phyloP scores from a whole-genome alignment of 768 basidiomycete species.

The Hygrophorus russula region DNA sequence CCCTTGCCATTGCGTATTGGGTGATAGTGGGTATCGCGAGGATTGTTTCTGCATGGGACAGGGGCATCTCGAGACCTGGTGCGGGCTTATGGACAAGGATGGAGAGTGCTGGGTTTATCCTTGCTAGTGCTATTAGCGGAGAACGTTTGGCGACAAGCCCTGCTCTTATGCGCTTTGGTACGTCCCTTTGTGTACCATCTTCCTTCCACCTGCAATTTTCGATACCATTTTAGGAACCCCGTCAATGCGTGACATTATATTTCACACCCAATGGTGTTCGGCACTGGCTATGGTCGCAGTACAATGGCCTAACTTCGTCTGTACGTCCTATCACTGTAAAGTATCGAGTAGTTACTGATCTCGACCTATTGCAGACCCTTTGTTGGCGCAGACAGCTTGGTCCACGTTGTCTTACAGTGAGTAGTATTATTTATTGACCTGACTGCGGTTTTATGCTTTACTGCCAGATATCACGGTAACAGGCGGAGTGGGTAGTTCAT shows the following conservation, averaged over 20 bases:
- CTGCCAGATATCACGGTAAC: conserved; percentile 63
- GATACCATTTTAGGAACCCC: conserved; percentile 59
- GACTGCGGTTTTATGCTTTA: background rate
- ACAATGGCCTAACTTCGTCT: conserved; percentile 87
- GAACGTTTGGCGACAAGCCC: conserved; percentile 78
- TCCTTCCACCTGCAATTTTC: background rate
- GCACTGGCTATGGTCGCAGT: conserved; percentile 89
- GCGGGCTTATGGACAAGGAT: conserved; percentile 58
- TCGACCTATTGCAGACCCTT: conserved; percentile 52
- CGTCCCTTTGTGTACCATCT: conserved; percentile 18
- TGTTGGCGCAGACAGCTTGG: conserved; percentile 84
- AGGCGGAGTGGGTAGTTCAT: conserved; percentile 22
- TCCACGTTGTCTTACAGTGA: conserved; percentile 68
- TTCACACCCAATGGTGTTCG: conserved; percentile 90
- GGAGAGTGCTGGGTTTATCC: conserved; percentile 78
- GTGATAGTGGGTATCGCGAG: conserved; percentile 70
- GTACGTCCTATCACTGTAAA: conserved; percentile 33
- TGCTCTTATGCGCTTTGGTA: conserved; percentile 82
- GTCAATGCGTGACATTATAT: conserved; percentile 82
- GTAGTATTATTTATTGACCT: conserved; percentile 8
- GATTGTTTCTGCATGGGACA: conserved; percentile 74
- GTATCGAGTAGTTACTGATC: background rate
- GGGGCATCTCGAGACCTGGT: conserved; percentile 51
- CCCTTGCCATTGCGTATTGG: conserved; percentile 74
- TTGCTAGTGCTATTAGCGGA: conserved; percentile 89